Evolutionary conservation across 2,329 filamentous ascomycete genomes (phyloP), one percentile per base, ranked within the genome.

Genomic region (Fusarium burgessii): DNA sequence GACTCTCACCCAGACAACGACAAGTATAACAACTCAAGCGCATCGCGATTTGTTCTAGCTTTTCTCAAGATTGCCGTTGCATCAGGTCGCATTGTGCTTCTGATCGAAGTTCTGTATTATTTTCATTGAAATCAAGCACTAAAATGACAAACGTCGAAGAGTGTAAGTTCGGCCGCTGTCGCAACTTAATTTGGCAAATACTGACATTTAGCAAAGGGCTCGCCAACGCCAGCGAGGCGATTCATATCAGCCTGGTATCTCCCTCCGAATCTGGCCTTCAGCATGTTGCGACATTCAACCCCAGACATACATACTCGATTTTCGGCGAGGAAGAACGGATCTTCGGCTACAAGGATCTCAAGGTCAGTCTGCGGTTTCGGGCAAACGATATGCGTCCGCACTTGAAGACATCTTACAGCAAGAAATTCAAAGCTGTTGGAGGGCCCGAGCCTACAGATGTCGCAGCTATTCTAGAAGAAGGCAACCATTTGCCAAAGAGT

Each of bases 251-350:
- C 56, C 84, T 93, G 38, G 82, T 89, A 20, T 82, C 84, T 42
- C 84, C 87, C 14, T 81, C 84, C 9, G 80, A 83, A 20, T 81
- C 81, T 11, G 84, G 84, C 70, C 77, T 87, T 52, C 89, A 88
- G 74, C 88, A 86, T 35, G 82, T 91, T 73, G 86, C 88, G 29
- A 87, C 88, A 32, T 98, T 99, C 80, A 87, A 93, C 66, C 97
- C 96, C 0, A 88, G 89, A 77, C 97, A 95, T 80, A 98, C 95
- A 20, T 97, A 98, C 80, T 85, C 93, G 3, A 92, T 99, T 70
- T 98, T 98, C 74, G 94, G 94, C 76, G 92, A 98, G n/a, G 91
- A 96, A 12, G 94, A 99, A 81, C 88, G 87, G 33, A 95, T 98
- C 71, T 95, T 97, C 75, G 95, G 95, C 40, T 97, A 98, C 84